Percentiles rank a stretch among this genome's conserved stretches.
These are phyloP conservation scores for Naganishia vishniacii DNA, from an alignment of 768 basidiomycete species.

Conservation along the genomic window DNA sequence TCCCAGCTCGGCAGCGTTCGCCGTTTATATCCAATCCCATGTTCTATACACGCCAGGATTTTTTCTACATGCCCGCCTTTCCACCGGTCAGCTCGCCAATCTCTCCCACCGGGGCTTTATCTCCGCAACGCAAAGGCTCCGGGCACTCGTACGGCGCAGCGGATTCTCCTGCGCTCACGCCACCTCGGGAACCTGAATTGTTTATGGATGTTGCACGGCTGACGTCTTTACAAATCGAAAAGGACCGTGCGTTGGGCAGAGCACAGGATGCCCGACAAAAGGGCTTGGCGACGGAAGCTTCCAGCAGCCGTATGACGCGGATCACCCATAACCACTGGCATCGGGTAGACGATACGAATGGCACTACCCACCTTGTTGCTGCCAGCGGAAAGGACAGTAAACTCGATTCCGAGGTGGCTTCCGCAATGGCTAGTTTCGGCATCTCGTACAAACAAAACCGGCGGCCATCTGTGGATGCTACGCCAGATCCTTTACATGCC, in stretches of 20 bases:
- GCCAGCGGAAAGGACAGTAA: not conserved
- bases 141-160: not conserved
- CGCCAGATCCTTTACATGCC: not conserved
- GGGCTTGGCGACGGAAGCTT: constrained; percentile 4
- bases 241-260: not conserved
- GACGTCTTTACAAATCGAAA: constrained; percentile 6
- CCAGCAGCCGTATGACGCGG: not conserved
- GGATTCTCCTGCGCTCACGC: not conserved
- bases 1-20: not conserved
- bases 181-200: constrained; percentile 5
- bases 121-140: not conserved
- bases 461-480: not conserved
- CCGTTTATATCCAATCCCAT: not conserved
- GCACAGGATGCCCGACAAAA: constrained; percentile 7
- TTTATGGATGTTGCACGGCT: constrained; percentile 19
- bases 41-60: not conserved
- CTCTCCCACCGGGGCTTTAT: not conserved
- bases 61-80: not conserved
- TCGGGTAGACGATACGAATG: not conserved
- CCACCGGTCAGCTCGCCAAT: constrained; percentile 4
- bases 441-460: not conserved
- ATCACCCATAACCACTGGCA: not conserved
- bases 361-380: not conserved
- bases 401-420: not conserved
- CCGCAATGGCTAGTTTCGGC: constrained; percentile 16